phyloP scores from a whole-genome alignment of 1,284 basidiomycete genomes.

The Filobasidium uniguttulatum region DNA sequence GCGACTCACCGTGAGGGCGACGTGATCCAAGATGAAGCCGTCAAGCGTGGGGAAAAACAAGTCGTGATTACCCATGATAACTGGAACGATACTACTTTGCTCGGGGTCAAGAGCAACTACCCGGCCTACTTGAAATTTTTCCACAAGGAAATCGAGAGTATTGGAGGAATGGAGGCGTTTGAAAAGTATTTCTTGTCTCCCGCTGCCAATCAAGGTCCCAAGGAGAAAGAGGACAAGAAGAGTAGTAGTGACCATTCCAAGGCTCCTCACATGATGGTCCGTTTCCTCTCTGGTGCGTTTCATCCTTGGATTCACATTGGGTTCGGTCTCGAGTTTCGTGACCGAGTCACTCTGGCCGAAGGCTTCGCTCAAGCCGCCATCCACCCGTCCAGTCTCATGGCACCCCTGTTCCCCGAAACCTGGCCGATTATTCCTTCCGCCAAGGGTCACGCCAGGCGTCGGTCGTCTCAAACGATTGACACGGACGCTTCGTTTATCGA shows the following conservation, averaged over 20 bases:
- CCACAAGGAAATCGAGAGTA: slow-evolving; percentile 38
- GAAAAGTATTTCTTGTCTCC: slow-evolving; percentile 47
- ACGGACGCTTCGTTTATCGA: neutral
- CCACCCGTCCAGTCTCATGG: slow-evolving; percentile 26
- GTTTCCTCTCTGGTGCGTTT: slow-evolving; percentile 43
- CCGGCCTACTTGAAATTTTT: slow-evolving; percentile 48
- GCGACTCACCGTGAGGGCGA: slow-evolving; percentile 29
- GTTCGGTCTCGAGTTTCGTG: slow-evolving; percentile 51
- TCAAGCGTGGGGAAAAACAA: slow-evolving; percentile 18
- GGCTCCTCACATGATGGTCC: slow-evolving; percentile 44
- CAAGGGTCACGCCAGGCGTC: neutral
- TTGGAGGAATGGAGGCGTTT: slow-evolving; percentile 40
- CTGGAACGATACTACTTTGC: slow-evolving; percentile 42
- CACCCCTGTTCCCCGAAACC: slow-evolving; percentile 14
- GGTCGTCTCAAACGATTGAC: slow-evolving; percentile 1
- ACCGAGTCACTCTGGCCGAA: slow-evolving; percentile 45
- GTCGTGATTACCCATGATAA: slow-evolving; percentile 40
- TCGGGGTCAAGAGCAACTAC: slow-evolving; percentile 47
- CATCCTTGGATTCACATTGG: slow-evolving; percentile 54
- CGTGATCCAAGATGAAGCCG: too few species aligned
- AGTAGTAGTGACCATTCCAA: too few species aligned
- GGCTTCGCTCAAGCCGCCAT: slow-evolving; percentile 48
- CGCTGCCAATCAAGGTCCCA: slow-evolving; percentile 18
- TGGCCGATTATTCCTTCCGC: slow-evolving; percentile 17
- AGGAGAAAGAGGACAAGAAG: slow-evolving; percentile 42